Evolutionary conservation across 2,329 filamentous ascomycete genomes (phyloP), one percentile per base, ranked within the genome.

Genomic region (Phoma sp.): DNA sequence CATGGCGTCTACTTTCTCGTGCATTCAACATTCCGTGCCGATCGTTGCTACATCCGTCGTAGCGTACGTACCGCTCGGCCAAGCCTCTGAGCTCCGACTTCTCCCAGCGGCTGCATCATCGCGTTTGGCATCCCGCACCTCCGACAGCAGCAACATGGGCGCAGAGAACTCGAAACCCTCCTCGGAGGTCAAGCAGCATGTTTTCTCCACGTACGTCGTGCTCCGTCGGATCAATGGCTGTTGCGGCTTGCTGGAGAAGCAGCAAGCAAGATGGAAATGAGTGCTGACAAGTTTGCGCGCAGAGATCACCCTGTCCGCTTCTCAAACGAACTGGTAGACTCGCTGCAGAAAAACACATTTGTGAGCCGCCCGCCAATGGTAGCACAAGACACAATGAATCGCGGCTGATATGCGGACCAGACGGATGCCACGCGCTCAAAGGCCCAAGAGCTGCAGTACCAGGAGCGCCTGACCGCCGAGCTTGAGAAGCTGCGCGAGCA

Each of bases 391-490:
- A 19, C 21, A 21, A 35, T 40, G 43, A 12, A 40, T 36, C 44
- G 22, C 43, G 32, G 29, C 62, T 55, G 57, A 65, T 44, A 43
- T 31, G 15, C 31, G 41, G 21, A 46, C 27, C 74, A 98, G 94
- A 94, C 90, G 78, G 93, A 98, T 80, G 87, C 88, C 57, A 93
- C 92, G 63, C 92, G 94, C 74, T 84, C 89, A 69, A 91, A 91
- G 78, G 82, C 88, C 71, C 81, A 92, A 76, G 94, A 98, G 80
- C 86, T 95, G 61, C 89, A 94, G 69, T 88, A 96, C 76, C 93
- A 97, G 81, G 81, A 86, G 73, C 93, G 94, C 77, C 91, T 97
- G 58, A 86, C 89, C 69, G 83, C 87, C 69, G 93, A 97, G 79
- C 91, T 98, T 64, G 87, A 89, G 77, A 88, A 88, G 67, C 86